Percentiles rank a stretch among this genome's conserved stretches.
phyloP scores from a whole-genome alignment of 2,329 filamentous ascomycete species.

The Pyrenophora teres region DNA sequence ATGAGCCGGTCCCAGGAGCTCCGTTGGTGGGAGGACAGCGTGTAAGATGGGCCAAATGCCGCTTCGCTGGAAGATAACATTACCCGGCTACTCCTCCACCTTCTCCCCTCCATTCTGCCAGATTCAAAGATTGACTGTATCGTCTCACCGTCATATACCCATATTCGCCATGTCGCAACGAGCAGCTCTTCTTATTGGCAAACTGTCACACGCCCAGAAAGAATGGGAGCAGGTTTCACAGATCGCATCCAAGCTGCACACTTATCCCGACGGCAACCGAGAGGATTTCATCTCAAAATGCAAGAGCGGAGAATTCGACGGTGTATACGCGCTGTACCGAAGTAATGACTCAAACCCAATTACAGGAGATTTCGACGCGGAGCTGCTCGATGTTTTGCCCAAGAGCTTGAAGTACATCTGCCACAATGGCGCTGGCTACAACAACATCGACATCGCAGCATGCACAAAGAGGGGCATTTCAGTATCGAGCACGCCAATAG shows the following conservation, averaged over 20 bases:
- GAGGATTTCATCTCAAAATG: slow-evolving; percentile 62
- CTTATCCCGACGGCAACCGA: slow-evolving; percentile 59
- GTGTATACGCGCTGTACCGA: slow-evolving; percentile 62
- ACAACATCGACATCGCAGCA: slow-evolving; percentile 62
- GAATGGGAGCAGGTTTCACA: slow-evolving; percentile 52
- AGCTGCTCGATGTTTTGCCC: slow-evolving; percentile 51
- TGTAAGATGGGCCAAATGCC: slow-evolving; percentile 25
- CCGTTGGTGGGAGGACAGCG: slow-evolving; percentile 15
- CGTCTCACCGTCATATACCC: neutral
- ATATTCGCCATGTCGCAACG: slow-evolving; percentile 37
- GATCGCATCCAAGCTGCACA: slow-evolving; percentile 48
- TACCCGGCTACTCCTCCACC: slow-evolving; percentile 4
- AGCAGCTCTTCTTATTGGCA: slow-evolving; percentile 53
- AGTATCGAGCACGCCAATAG: slow-evolving; percentile 55
- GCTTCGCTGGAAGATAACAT: slow-evolving; percentile 11
- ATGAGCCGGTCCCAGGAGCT: slow-evolving; percentile 22
- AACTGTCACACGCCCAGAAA: slow-evolving; percentile 51
- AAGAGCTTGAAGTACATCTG: slow-evolving; percentile 51
- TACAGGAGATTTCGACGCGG: slow-evolving; percentile 54
- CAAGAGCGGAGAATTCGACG: slow-evolving; percentile 60
- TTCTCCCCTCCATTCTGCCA: neutral
- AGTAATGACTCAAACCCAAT: slow-evolving; percentile 61
- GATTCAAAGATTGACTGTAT: neutral
- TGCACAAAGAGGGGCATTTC: slow-evolving; percentile 55
- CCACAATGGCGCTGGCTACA: slow-evolving; percentile 62